phyloP scores from a whole-genome alignment of 352 stramenopile genomes.

The Phytophthora pini region DNA sequence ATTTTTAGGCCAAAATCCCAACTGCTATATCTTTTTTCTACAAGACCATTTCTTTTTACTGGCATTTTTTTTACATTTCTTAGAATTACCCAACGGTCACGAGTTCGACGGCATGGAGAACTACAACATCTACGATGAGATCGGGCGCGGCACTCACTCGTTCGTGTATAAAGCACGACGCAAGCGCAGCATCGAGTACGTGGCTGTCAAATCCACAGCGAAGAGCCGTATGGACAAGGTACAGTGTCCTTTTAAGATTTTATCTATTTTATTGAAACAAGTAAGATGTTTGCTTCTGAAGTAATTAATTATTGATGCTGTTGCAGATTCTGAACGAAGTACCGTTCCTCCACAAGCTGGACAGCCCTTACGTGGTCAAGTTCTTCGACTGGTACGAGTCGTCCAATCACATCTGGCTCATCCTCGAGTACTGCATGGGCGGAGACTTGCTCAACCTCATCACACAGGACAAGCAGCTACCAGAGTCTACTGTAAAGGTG shows the following conservation, averaged over 20 bases:
- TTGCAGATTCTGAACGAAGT: slow-evolving; percentile 86
- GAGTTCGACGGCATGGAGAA: slow-evolving; percentile 82
- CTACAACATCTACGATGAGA: slow-evolving; percentile 96
- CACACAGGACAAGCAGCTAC: slow-evolving; percentile 87
- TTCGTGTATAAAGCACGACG: slow-evolving; percentile 93
- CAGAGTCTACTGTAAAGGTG: slow-evolving; percentile 79
- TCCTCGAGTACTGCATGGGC: slow-evolving; percentile 94
- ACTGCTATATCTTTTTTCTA: slow-evolving; percentile 29
- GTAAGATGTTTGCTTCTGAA: too few species aligned
- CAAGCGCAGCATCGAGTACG: slow-evolving; percentile 94
- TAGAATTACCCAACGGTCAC: background rate
- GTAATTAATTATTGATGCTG: background rate
- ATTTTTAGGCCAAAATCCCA: too few species aligned
- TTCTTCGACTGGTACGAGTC: slow-evolving; percentile 97
- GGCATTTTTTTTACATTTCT: too few species aligned
- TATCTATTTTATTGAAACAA: too few species aligned
- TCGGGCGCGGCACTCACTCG: slow-evolving; percentile 90
- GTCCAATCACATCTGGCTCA: slow-evolving; percentile 95
- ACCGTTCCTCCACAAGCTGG: slow-evolving; percentile 88
- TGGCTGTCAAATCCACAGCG: slow-evolving; percentile 93
- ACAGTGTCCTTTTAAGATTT: background rate
- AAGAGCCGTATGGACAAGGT: slow-evolving; percentile 94
- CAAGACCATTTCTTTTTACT: too few species aligned
- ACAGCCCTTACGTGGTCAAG: slow-evolving; percentile 88
- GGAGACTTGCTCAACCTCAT: slow-evolving; percentile 92